These are phyloP conservation scores for Nakazawaea pomicola DNA, from an alignment of 805 yeast genomes.

Conservation along the genomic window DNA sequence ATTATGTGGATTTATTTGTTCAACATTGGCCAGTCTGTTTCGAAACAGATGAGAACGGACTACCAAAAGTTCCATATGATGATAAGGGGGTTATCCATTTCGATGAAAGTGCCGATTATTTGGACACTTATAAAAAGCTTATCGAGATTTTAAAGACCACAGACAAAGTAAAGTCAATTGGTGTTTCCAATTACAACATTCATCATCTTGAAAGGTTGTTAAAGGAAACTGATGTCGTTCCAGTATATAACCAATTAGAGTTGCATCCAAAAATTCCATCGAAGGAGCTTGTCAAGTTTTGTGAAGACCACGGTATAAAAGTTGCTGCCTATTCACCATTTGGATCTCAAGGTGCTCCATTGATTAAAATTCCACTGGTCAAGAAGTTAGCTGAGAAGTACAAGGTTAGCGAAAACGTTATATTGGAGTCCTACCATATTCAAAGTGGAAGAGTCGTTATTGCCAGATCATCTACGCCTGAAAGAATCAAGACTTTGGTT, in stretches of 20 bases:
- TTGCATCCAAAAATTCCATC: slow-evolving; percentile 40
- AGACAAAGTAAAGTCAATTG: slow-evolving; percentile 38
- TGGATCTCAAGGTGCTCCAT: slow-evolving; percentile 65
- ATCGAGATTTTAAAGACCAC: slow-evolving; percentile 72
- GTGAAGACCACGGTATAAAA: slow-evolving; percentile 30
- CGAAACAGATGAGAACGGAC: slow-evolving; percentile 34
- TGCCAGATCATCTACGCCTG: slow-evolving; percentile 69
- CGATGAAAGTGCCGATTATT: slow-evolving; percentile 88
- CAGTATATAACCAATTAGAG: slow-evolving; percentile 53
- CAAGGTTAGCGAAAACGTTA: slow-evolving; percentile 45
- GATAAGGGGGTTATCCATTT: slow-evolving; percentile 46
- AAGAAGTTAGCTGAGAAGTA: slow-evolving; percentile 53
- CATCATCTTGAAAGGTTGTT: slow-evolving; percentile 34
- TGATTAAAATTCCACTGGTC: slow-evolving; percentile 45
- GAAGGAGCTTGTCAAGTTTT: slow-evolving; percentile 34
- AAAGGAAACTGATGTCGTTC: slow-evolving; percentile 40
- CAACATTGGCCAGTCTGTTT: slow-evolving; percentile 49
- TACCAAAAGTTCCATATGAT: slow-evolving; percentile 32
- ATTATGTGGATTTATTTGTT: slow-evolving; percentile 40
- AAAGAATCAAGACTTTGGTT: slow-evolving; percentile 45
- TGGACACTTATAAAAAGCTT: slow-evolving; percentile 70
- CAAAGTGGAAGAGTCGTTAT: slow-evolving; percentile 55
- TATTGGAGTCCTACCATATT: slow-evolving; percentile 60
- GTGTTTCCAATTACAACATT: slow-evolving; percentile 50
- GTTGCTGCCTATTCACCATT: slow-evolving; percentile 58